phyloP scores from a whole-genome alignment of 225 moss, liverwort and hornwort genomes.

The Polytrichum formosum region DNA sequence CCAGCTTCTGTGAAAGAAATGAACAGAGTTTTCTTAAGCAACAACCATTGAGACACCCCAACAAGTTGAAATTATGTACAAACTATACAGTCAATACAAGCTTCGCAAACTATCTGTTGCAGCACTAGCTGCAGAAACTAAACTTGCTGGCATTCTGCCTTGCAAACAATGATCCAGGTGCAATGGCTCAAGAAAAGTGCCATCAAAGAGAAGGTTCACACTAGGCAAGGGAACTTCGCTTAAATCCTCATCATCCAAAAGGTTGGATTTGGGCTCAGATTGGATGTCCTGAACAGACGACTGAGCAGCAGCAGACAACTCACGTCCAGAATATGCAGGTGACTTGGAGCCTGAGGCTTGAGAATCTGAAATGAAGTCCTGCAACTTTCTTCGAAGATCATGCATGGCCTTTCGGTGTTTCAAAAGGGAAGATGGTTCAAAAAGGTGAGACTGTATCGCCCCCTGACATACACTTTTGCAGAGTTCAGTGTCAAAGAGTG shows the following conservation, averaged over 20 bases:
- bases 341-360: constrained; percentile 73
- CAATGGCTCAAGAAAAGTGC: constrained; percentile 55
- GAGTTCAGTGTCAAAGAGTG: constrained; percentile 88
- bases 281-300: constrained; percentile 12
- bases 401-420: constrained; percentile 78
- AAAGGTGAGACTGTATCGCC: constrained; percentile 65
- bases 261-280: constrained; percentile 20
- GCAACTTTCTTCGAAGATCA: constrained; percentile 65
- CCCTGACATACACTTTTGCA: constrained; percentile 87
- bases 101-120: constrained; percentile 50
- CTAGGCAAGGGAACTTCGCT: constrained; percentile 81
- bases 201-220: constrained; percentile 86
- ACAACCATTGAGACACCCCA: too few relatives aligned
- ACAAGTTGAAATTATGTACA: too few relatives aligned
- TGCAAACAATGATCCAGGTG: constrained; percentile 70
- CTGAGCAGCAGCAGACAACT: constrained; percentile 21
- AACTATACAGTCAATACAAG: neutral
- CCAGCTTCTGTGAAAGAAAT: too few relatives aligned
- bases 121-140: constrained; percentile 70
- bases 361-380: constrained; percentile 72
- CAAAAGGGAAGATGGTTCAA: constrained; percentile 50
- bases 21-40: too few relatives aligned
- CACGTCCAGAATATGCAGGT: constrained; percentile 53
- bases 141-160: constrained; percentile 85
- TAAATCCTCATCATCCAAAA: constrained; percentile 62